Evolutionary conservation across 805 yeast genomes (phyloP), one percentile per base, ranked within the genome.

Genomic region (Kodamaea kakaduensis): DNA sequence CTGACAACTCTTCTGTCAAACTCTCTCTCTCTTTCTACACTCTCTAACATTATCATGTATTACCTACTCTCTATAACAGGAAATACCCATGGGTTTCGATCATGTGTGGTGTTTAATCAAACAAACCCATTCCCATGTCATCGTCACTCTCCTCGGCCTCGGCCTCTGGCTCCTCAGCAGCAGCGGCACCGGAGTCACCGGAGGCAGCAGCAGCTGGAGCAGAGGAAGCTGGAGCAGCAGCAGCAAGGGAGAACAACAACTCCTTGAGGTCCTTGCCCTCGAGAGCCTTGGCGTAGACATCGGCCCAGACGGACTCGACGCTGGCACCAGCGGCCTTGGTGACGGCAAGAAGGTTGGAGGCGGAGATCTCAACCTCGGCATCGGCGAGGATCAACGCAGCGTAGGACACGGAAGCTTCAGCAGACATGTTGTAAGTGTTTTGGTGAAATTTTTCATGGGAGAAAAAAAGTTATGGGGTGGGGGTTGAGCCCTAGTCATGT

Each of bases 381-480:
- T 90, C 98, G 54, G 97, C 96, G 71, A 90, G 79, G 75, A 90
- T 88, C 71, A 90, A 81, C 64, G 97, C 96, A 69, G 98, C 97
- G 84, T 87, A 88, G 58, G 96, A 84, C 65, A 87, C 86, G 65
- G 90, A 81, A 62, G 95, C 78, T 78, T 88, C 95, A 59, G 77
- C 61, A 69, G 95, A 84, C 95, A 86, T 86, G 31, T 67, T 55
- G 67, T 43, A 34, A 25, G 29, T 41, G 30, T 19, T 10, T 20
- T 26, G 25, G 21, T 26, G 27, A 34, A 26, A 9, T 34, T 34
- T 26, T 26, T 19, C 19, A n/a, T 16, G 19, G 15, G 19, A 26
- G 17, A 26, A 26, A 26, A 26, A 14, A 26, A 26, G 29, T 26
- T 19, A 19, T 7, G 9, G 9, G 22, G 17, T 18, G 5, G 12